These are phyloP conservation scores for Homolaphlyctis polyrhiza DNA, from an alignment of 371 early-diverging fungal genomes.

Conservation along the genomic window DNA sequence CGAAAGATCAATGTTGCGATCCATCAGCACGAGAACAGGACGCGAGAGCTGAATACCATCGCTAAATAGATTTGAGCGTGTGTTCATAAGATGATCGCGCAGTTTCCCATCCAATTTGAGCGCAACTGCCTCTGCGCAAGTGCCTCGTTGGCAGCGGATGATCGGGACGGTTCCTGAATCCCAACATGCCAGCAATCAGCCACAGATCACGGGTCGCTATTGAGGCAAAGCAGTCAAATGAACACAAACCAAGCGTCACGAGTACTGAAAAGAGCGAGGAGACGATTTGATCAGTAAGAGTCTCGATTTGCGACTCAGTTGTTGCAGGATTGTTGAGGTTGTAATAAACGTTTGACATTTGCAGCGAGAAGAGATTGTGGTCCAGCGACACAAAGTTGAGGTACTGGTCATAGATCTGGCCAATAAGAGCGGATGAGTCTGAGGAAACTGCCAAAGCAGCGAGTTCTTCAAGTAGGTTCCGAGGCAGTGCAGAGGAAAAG, in stretches of 20 bases:
- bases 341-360: slow-evolving; percentile 74
- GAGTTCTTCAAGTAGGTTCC: slow-evolving; percentile 90
- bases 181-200: not conserved
- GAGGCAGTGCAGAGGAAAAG: slow-evolving; percentile 83
- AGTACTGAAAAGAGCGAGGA: slow-evolving; percentile 84
- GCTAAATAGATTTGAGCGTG: slow-evolving; percentile 30
- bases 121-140: slow-evolving; percentile 92
- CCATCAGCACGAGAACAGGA: slow-evolving; percentile 85
- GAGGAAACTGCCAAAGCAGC: slow-evolving; percentile 64
- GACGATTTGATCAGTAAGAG: slow-evolving; percentile 70
- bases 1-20: slow-evolving; percentile 92
- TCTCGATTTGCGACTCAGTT: slow-evolving; percentile 74
- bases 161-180: slow-evolving; percentile 71
- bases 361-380: slow-evolving; percentile 91
- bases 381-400: slow-evolving; percentile 91
- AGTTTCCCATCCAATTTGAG: slow-evolving; percentile 80
- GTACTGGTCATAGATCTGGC: slow-evolving; percentile 92
- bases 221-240: slow-evolving; percentile 10
- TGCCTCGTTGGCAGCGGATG: slow-evolving; percentile 84
- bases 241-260: slow-evolving; percentile 74
- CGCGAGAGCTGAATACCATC: slow-evolving; percentile 3
- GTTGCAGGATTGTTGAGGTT: slow-evolving; percentile 73
- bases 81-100: slow-evolving; percentile 84
- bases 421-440: slow-evolving; percentile 10
- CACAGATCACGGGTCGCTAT: not conserved